Evolutionary conservation across 2,329 filamentous ascomycete genomes (phyloP).

Genomic region (Sporothrix dimorphospora): DNA sequence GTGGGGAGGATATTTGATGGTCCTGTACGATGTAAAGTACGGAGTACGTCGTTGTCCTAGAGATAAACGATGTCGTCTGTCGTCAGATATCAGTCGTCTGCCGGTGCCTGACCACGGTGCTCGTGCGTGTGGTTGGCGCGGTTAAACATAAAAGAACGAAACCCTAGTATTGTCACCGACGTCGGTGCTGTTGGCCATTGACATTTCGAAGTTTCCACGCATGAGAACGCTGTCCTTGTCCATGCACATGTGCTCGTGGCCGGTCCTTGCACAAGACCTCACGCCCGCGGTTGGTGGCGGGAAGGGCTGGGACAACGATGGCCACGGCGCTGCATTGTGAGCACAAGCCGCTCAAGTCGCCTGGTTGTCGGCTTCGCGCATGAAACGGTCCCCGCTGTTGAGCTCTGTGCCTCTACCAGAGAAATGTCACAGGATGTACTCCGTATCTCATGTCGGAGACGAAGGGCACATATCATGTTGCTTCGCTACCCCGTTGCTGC

Average conservation of each 20-base stretch:
- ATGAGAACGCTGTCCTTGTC: neutral
- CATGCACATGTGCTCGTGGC: neutral
- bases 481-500: neutral
- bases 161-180: neutral
- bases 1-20: neutral
- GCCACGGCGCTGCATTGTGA: neutral
- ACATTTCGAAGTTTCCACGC: neutral
- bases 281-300: neutral
- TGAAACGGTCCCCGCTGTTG: slow-evolving; percentile 8
- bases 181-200: neutral
- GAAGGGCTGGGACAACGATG: neutral
- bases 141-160: neutral
- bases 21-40: neutral
- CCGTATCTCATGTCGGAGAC: neutral
- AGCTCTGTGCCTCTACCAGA: slow-evolving; percentile 10
- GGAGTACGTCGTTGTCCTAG: neutral
- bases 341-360: neutral
- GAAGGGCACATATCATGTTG: neutral
- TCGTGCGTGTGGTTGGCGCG: neutral
- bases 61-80: neutral
- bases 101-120: neutral
- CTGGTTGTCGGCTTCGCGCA: neutral
- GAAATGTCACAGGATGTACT: neutral
- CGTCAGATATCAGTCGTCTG: neutral
- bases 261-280: slow-evolving; percentile 5